These are phyloP conservation scores for Amoebophrya sp. DNA, from an alignment of 169 alveolate species.

Conservation along the genomic window DNA sequence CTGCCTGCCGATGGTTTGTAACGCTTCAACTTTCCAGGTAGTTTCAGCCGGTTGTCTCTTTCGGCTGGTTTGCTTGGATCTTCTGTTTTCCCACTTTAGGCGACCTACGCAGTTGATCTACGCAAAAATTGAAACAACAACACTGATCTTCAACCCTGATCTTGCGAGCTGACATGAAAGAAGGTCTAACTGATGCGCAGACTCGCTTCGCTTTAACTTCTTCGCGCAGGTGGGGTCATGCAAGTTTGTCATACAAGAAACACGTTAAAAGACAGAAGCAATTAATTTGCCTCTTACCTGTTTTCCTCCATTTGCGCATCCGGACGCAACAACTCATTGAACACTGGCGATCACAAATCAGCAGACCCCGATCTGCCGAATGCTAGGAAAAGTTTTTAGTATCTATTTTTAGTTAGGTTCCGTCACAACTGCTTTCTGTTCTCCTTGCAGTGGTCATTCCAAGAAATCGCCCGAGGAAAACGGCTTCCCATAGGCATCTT, in stretches of 20 bases:
- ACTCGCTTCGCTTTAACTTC: neutral
- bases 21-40: too few species aligned
- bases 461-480: neutral
- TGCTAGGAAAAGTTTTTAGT: neutral
- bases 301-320: neutral
- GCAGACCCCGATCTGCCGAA: conserved; percentile 3
- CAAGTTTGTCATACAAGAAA: neutral
- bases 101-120: neutral
- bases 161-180: neutral
- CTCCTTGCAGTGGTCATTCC: neutral
- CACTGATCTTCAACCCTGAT: neutral
- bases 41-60: too few species aligned
- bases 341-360: neutral
- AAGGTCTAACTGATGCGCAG: neutral
- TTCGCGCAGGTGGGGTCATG: neutral
- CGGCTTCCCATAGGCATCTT: neutral
- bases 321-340: neutral
- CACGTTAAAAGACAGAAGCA: neutral
- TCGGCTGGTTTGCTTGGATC: neutral
- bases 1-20: too few species aligned
- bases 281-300: neutral
- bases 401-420: neutral
- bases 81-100: neutral
- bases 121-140: neutral
- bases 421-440: neutral